Evolutionary conservation across 2,329 filamentous ascomycete genomes (phyloP).

Genomic region (Alternaria conjuncta): DNA sequence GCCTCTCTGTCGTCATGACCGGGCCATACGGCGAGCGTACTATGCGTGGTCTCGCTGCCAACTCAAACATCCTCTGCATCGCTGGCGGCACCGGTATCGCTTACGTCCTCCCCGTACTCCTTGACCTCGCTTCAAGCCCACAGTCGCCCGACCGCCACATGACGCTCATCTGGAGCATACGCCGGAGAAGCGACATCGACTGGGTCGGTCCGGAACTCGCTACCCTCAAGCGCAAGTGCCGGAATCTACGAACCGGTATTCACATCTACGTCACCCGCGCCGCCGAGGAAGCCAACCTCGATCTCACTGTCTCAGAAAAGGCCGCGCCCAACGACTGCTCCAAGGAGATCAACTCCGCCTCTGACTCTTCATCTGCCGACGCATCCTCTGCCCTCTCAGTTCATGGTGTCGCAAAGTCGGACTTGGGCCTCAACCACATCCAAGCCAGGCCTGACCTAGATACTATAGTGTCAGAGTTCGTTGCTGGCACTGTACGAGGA

Average conservation of each 20-base stretch:
- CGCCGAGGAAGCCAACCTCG: constrained; percentile 26
- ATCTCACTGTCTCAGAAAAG: constrained; percentile 27
- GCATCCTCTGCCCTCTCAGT: constrained; percentile 34
- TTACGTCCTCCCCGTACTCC: constrained; percentile 46
- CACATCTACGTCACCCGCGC: constrained; percentile 45
- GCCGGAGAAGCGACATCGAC: constrained; percentile 40
- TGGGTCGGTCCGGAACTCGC: constrained; percentile 47
- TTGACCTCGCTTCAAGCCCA: constrained; percentile 33
- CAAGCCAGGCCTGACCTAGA: constrained; percentile 31
- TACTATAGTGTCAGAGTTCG: constrained; percentile 31
- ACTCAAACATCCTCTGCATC: constrained; percentile 44
- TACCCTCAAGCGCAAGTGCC: constrained; percentile 34
- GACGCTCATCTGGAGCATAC: constrained; percentile 46
- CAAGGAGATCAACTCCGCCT: constrained; percentile 32
- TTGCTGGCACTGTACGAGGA: constrained; percentile 29
- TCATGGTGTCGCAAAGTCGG: constrained; percentile 38
- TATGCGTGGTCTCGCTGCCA: constrained; percentile 26
- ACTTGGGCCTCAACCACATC: constrained; percentile 33
- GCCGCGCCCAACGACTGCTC: constrained; percentile 18
- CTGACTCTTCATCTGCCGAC: constrained; percentile 24
- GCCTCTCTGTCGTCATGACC: constrained; percentile 41
- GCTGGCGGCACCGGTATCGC: constrained; percentile 49
- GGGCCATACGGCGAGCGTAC: constrained; percentile 45
- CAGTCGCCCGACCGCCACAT: constrained; percentile 35
- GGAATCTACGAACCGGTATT: constrained; percentile 32